Evolutionary conservation across 225 moss, liverwort and hornwort genomes (phyloP), one percentile per base, ranked within the genome.

Genomic region (Marchantia polymorpha): DNA sequence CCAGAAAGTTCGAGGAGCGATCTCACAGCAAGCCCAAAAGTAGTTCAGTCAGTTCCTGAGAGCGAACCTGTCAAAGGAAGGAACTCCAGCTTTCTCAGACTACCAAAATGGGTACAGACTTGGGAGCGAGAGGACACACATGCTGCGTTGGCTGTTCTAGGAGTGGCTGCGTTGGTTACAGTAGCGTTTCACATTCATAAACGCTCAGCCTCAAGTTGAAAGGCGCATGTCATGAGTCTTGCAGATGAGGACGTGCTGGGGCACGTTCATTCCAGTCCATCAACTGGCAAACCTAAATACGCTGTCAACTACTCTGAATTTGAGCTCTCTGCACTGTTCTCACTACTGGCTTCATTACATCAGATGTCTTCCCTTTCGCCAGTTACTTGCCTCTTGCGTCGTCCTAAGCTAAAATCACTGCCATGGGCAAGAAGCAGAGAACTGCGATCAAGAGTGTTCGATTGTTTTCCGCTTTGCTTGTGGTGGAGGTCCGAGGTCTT

Each of bases 111-210:
- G 95, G 77, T 90, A 50, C 82, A 89, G 79, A 90, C 86, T 19
- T 99, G 99, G 99, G 99, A 95, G 81, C 69, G 77, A 66, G 90
- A 90, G 67, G 95, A 99, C 77, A 91, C 95, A 58, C 23, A 88
- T 71, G 92, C 91, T 73, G 80, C 89, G 49, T 82, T 93, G 84
- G 85, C 88, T 83, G 85, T 92, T 61, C 78, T 90, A 89, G 82
- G 88, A 49, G 99, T 94, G 64, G 83, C 84, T 19, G 81, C 91
- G 30, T 77, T 86, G 81, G 85, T 95, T 54, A 89, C 88, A 60
- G 0, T 92, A 55, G 84, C 94, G 12, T 81, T 90, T 80, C 89
- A 87, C 78, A 68, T 86, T 56, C 88, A 89, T 78, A 82, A 63
- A 85, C 75, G 69, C 80, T 88, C 80, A 87, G 88, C 72, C 76